A percentile compares a stretch with the other conserved stretches of the same genome.
These are phyloP conservation scores for Micromonas pusilla DNA, from an alignment of 139 green algal species.

Conservation along the genomic window DNA sequence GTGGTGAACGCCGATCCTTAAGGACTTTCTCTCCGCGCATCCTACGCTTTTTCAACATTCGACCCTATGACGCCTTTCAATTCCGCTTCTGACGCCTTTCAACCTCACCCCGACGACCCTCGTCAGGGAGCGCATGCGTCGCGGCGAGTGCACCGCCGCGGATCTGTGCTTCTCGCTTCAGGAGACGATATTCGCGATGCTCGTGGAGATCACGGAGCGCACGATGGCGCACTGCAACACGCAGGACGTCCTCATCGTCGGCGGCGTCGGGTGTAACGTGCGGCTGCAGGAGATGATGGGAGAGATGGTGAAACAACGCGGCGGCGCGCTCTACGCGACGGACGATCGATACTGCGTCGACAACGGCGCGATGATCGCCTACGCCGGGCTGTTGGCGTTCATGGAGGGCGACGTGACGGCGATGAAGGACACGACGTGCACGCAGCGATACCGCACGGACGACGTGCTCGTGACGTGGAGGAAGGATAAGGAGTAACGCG, in stretches of 20 bases:
- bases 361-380: conserved; percentile 93
- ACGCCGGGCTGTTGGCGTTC: conserved; percentile 71
- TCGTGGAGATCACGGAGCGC: conserved; percentile 88
- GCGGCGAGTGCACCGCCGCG: conserved; percentile 51
- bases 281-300: conserved; percentile 80
- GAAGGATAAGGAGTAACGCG: conserved; percentile 26
- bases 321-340: conserved; percentile 57
- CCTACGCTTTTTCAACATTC: too few species aligned
- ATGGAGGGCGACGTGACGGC: conserved; percentile 35
- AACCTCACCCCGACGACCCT: too few species aligned
- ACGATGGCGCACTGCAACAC: conserved; percentile 78
- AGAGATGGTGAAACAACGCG: conserved; percentile 54
- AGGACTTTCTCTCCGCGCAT: too few species aligned
- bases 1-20: too few species aligned
- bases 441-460: conserved; percentile 81
- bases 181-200: conserved; percentile 89
- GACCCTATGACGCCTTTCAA: too few species aligned
- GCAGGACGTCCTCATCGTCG: conserved; percentile 78
- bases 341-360: conserved; percentile 84
- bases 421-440: conserved; percentile 62
- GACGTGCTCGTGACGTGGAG: conserved; percentile 71
- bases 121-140: neutral
- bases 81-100: too few species aligned
- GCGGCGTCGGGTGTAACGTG: conserved; percentile 85
- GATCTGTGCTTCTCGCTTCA: conserved; percentile 86